Evolutionary conservation across 805 yeast species (phyloP), one percentile per base, ranked within the genome.

Genomic region (Cephaloascus fragrans): DNA sequence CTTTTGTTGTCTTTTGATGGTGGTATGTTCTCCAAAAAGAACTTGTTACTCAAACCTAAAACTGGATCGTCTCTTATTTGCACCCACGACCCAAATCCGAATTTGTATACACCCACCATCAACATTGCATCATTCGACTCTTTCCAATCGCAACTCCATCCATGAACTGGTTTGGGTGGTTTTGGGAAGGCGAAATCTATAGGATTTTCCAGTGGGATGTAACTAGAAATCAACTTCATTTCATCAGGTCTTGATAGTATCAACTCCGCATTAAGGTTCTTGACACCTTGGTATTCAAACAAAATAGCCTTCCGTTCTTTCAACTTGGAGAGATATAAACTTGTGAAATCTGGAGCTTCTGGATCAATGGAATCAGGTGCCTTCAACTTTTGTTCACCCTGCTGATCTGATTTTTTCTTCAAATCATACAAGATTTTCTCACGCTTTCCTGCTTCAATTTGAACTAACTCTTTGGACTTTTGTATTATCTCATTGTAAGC

Each of bases 31-130:
- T 75, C 81, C 49, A 93, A 67, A 51, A 77, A 93, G 47, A 93
- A 63, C 64, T 87, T 93, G 48, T 87, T 86, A 44, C 86, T 83
- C 44, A 93, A 67, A 9, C 88, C 89, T 42, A 93, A 69, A 38
- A 86, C 72, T 2, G 98, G 97, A 61, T 93, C 98, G 61, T 93
- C 99, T 53, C 98, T 71, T 35, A 93, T 89, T 52, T 84, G 89
- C 3, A 73, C 56, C 98, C 98, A 93, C 1, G 96, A 80, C 15
- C 97, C 97, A 57, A 87, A 89, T 0, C 99, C 99, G 59, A 89
- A 89, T 60, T 86, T 88, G 52, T 75, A 73, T 18, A 90, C 83
- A 46, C 99, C 99, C 28, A 84, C 75, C 44, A 93, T 58, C 39
- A 93, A 68, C 77, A 79, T 83, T 38, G 88, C 83, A 57, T 93